A percentile compares a stretch with the other conserved stretches of the same genome.
Evolutionary conservation across 108 stramenopile species (phyloP).

Genomic region (Phaeodactylum tricornutum): DNA sequence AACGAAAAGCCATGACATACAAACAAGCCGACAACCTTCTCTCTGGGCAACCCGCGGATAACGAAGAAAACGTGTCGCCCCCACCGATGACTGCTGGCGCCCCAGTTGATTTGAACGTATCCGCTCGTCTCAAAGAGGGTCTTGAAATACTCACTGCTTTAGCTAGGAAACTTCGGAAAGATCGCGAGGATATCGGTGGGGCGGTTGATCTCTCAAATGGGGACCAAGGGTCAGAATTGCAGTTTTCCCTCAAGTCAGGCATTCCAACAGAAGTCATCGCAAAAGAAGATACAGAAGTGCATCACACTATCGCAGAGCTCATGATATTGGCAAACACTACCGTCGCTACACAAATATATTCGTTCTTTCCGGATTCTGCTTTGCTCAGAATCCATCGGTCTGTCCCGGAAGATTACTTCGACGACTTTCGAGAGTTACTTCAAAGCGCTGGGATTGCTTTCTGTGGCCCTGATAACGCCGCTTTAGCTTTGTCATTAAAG

Average conservation of each 20-base stretch:
- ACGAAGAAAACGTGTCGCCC: constrained; percentile 12
- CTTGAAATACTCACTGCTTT: constrained; percentile 27
- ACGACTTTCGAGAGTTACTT: constrained; percentile 56
- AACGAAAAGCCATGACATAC: constrained; percentile 54
- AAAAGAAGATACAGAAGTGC: constrained; percentile 69
- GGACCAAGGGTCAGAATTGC: constrained; percentile 42
- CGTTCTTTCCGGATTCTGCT: constrained; percentile 38
- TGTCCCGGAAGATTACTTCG: constrained; percentile 43
- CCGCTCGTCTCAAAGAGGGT: constrained; percentile 18
- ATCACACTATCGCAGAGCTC: constrained; percentile 76
- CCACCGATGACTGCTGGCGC: constrained; percentile 41
- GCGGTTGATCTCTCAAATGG: constrained; percentile 50
- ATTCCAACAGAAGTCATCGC: constrained; percentile 38
- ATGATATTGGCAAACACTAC: constrained; percentile 79
- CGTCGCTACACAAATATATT: constrained; percentile 40
- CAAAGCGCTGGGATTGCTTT: constrained; percentile 50
- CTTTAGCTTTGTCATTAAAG: constrained; percentile 25
- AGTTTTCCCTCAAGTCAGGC: constrained; percentile 38
- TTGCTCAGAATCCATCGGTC: constrained; percentile 50
- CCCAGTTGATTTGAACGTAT: constrained; percentile 18
- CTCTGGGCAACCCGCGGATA: constrained; percentile 33
- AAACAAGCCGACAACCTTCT: constrained; percentile 75
- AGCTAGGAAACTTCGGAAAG: constrained; percentile 28
- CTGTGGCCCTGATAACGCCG: constrained; percentile 32
- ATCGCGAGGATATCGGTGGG: constrained; percentile 40